Evolutionary conservation across 2,329 filamentous ascomycete species (phyloP).

Genomic region (Stagonosporopsis tanaceti): DNA sequence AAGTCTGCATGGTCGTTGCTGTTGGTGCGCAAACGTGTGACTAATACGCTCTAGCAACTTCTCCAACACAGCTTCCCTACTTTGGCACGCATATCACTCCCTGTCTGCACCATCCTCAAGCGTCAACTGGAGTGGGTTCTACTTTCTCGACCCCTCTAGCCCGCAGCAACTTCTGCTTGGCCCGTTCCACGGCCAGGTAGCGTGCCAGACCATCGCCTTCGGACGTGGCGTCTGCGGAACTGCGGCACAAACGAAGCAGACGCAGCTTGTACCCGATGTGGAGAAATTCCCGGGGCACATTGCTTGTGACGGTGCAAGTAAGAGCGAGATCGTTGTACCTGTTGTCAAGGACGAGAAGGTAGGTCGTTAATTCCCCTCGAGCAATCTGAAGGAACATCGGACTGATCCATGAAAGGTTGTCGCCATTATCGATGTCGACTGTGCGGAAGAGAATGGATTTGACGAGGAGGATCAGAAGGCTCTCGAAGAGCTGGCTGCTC

Average conservation of each 20-base stretch:
- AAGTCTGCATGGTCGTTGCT: not conserved
- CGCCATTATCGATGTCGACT: constrained; percentile 83
- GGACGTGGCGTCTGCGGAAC: constrained; percentile 78
- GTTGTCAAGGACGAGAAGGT: constrained; percentile 64
- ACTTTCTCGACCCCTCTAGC: constrained; percentile 48
- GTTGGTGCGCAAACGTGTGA: not conserved
- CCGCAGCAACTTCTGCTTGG: constrained; percentile 72
- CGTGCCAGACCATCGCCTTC: constrained; percentile 79
- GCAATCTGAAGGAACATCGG: not conserved
- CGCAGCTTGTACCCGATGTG: constrained; percentile 74
- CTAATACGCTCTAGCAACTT: constrained; percentile 61
- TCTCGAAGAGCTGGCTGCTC: constrained; percentile 66
- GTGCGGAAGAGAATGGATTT: constrained; percentile 71
- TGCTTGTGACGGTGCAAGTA: constrained; percentile 77
- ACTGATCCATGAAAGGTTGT: constrained; percentile 58
- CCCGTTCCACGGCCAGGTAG: constrained; percentile 80
- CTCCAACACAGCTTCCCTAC: constrained; percentile 75
- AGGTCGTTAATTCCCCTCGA: constrained; percentile 20
- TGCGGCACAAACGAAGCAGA: constrained; percentile 67
- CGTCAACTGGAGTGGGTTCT: constrained; percentile 81
- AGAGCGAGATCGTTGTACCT: constrained; percentile 84
- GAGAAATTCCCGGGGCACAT: constrained; percentile 81
- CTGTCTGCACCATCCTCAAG: constrained; percentile 66
- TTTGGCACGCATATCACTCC: constrained; percentile 83
- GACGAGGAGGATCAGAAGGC: constrained; percentile 71